Conservation (phyloP, 805 yeast genomes). For the Kodamaea laetipori region DNA sequence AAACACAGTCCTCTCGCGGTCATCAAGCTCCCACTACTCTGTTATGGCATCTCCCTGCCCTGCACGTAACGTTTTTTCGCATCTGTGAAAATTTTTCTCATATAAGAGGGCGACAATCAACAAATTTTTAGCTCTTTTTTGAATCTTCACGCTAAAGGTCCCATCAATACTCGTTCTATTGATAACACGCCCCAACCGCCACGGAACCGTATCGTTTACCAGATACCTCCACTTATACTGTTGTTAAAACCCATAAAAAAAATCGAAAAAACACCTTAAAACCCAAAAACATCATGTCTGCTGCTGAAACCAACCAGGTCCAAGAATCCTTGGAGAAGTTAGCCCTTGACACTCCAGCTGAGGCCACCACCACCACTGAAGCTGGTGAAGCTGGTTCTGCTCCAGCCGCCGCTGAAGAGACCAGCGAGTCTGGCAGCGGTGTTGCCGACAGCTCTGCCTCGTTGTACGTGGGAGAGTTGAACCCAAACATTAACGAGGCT, state of each 20-base stretch:
- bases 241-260: slow-evolving; percentile 19
- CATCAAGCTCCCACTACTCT: no score
- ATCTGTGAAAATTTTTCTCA: slow-evolving; percentile 6
- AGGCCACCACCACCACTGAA: slow-evolving; percentile 27
- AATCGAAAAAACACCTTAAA: slow-evolving; percentile 15
- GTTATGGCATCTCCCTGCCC: not conserved
- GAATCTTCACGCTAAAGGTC: slow-evolving; percentile 4
- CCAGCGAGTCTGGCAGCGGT: slow-evolving; percentile 24
- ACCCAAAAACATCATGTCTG: slow-evolving; percentile 26
- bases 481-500: slow-evolving; percentile 91
- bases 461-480: slow-evolving; percentile 96
- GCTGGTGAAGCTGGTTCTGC: slow-evolving; percentile 28
- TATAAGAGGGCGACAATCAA: slow-evolving; percentile 1
- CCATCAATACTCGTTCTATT: slow-evolving; percentile 5
- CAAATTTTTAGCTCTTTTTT: slow-evolving; percentile 5
- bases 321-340: slow-evolving; percentile 51
- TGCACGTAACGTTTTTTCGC: slow-evolving; percentile 4
- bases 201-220: slow-evolving; percentile 8
- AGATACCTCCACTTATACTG: slow-evolving; percentile 11
- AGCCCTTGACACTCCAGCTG: slow-evolving; percentile 29
- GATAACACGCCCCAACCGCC: slow-evolving; percentile 3
- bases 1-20: no score
- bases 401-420: slow-evolving; percentile 32
- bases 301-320: slow-evolving; percentile 46
- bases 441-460: slow-evolving; percentile 72